Evolutionary conservation across 129 eudicot species (phyloP).

Genomic region (Arctium lappa): DNA sequence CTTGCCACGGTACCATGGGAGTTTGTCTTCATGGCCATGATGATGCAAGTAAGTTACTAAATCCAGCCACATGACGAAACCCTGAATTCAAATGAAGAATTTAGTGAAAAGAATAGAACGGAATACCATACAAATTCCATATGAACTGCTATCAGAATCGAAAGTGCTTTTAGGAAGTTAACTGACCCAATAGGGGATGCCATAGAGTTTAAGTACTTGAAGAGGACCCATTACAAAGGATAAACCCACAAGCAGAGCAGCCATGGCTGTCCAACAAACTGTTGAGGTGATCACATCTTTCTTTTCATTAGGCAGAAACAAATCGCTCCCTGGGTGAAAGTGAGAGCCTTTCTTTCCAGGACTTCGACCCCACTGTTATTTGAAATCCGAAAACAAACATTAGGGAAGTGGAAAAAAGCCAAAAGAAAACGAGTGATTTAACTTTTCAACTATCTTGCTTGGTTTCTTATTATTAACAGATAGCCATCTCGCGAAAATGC

Average conservation of each 20-base stretch:
- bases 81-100: slow-evolving; percentile 35
- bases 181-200: slow-evolving; percentile 88
- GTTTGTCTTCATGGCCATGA: slow-evolving; percentile 86
- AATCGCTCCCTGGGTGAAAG: slow-evolving; percentile 68
- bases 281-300: slow-evolving; percentile 86
- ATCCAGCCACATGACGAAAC: slow-evolving; percentile 83
- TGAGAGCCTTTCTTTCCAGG: slow-evolving; percentile 97
- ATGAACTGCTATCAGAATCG: background rate
- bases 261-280: slow-evolving; percentile 90
- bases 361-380: slow-evolving; percentile 76
- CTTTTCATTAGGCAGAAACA: slow-evolving; percentile 68
- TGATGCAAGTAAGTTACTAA: slow-evolving; percentile 90
- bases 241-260: slow-evolving; percentile 69
- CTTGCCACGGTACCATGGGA: slow-evolving; percentile 97
- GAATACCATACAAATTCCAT: background rate
- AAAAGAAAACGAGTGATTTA: background rate
- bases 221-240: slow-evolving; percentile 82
- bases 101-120: background rate
- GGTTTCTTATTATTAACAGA: background rate
- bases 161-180: background rate
- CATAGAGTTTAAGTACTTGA: slow-evolving; percentile 84
- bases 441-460: background rate
- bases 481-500: background rate
- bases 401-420: background rate
- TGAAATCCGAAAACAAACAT: background rate